Base-by-base conservation (phyloP, 2,329 filamentous ascomycete genomes). In the Trichoderma sp. region DNA sequence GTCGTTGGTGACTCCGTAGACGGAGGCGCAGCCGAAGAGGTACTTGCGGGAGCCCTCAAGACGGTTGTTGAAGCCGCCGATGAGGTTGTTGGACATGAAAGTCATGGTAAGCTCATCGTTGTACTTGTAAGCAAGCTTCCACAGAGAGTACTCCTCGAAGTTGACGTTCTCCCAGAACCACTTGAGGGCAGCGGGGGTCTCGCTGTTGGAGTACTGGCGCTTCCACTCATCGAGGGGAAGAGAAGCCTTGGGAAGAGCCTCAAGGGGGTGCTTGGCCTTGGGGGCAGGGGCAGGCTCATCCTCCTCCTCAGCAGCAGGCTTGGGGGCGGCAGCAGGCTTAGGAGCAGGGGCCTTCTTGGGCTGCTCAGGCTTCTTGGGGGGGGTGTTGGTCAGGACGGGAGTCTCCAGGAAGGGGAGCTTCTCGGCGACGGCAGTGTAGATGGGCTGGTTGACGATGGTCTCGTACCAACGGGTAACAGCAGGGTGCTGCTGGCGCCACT, bases 21-120 rank as follows among this genome's bases (percentile, higher is more conserved):
- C 95, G 74, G 92, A 94, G 76, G 89, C 89, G 77, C 86, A 89
- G 76, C 95, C 95, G 84, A 99, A 98, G 80, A 99, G 83, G 88
- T 93, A 97, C 90, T 99, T 99, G 86, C 95, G 94, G 79, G 93
- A 97, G 72, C 80, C 95, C 88, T 99, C 95, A 70, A 99, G 92
- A 87, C 95, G 95, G 81, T 89, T 88, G 85, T 97, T 97, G 89
- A 99, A 97, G 81, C 95, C 95, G 83, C 92, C 94, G 80, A 99
- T 94, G 82, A 98, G 86, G 89, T 99, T 99, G 87, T 91, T 92
- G 75, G 93, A 94, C 95, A 99, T 99, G 92, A 99, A 99, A 78
- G 91, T 92, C 82, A 95, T 85, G 78, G 93, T 97, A 74, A 99
- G 88, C 89, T 99, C 95, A 70, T 97, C 90, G 83, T 97, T 97